Conservation (phyloP, 768 basidiomycete species). For the Boletus reticuloceps region DNA sequence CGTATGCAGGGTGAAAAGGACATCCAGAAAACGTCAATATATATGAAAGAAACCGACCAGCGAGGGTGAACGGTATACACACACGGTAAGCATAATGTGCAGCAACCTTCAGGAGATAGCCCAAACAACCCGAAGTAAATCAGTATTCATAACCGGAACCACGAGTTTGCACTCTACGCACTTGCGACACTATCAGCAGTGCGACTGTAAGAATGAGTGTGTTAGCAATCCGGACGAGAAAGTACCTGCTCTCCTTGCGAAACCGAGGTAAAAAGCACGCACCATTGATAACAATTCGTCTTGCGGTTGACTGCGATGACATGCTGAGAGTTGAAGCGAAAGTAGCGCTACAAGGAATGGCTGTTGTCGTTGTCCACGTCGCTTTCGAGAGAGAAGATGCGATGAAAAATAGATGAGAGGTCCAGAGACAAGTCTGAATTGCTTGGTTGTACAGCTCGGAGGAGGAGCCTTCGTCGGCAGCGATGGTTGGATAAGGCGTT, state of each 20-base stretch:
- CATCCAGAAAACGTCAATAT: neutral
- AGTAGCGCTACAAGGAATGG: neutral
- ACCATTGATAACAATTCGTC: slow-evolving; percentile 48
- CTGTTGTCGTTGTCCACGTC: neutral
- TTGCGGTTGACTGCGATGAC: slow-evolving; percentile 35
- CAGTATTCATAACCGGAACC: neutral
- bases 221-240: slow-evolving; percentile 7
- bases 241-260: neutral
- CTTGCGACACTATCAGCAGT: slow-evolving; percentile 51
- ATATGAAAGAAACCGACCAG: neutral
- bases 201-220: slow-evolving; percentile 39
- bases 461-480: too few species aligned
- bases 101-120: slow-evolving; percentile 54
- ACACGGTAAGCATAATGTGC: slow-evolving; percentile 75
- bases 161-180: slow-evolving; percentile 24
- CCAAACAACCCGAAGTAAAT: neutral
- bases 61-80: slow-evolving; percentile 23
- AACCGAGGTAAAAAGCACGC: slow-evolving; percentile 4
- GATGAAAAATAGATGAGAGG: too few species aligned
- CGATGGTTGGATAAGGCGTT: too few species aligned
- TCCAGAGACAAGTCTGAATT: too few species aligned
- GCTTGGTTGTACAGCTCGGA: too few species aligned
- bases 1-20: neutral
- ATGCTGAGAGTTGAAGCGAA: slow-evolving; percentile 4
- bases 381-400: neutral